These are phyloP conservation scores for Skeletonema grethae DNA, from an alignment of 108 stramenopile genomes.

Conservation along the genomic window DNA sequence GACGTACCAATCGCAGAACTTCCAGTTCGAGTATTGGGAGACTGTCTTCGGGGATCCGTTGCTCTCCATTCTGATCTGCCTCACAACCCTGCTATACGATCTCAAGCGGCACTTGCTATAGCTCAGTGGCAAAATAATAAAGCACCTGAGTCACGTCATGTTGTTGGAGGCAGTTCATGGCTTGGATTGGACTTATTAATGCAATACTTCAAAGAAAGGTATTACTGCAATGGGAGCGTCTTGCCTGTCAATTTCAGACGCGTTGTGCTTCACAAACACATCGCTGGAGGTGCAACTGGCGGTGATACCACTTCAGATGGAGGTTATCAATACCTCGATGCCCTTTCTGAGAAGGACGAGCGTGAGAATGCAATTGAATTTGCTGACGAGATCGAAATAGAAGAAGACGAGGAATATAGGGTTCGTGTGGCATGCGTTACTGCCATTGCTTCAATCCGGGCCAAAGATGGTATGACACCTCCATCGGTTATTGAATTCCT, in stretches of 20 bases:
- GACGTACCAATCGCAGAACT: constrained; percentile 80
- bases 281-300: constrained; percentile 55
- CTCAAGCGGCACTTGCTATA: constrained; percentile 82
- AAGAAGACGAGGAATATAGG: constrained; percentile 88
- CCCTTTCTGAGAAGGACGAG: constrained; percentile 61
- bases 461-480: constrained; percentile 86
- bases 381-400: constrained; percentile 79
- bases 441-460: constrained; percentile 81
- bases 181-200: constrained; percentile 75
- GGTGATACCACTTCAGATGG: constrained; percentile 52
- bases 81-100: constrained; percentile 79
- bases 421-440: constrained; percentile 78
- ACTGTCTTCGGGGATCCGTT: constrained; percentile 83
- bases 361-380: constrained; percentile 64
- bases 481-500: constrained; percentile 63
- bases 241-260: constrained; percentile 81
- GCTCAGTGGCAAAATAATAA: constrained; percentile 93
- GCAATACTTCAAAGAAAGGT: constrained; percentile 85
- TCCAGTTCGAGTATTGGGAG: constrained; percentile 82
- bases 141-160: constrained; percentile 69
- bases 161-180: constrained; percentile 71
- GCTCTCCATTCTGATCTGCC: constrained; percentile 82
- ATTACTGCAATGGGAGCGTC: constrained; percentile 62
- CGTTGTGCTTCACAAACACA: constrained; percentile 71
- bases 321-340: constrained; percentile 77